Percentiles rank a stretch among this genome's conserved stretches.
phyloP scores from a whole-genome alignment of 2,329 filamentous ascomycete genomes.

The Eurotiales sp. region DNA sequence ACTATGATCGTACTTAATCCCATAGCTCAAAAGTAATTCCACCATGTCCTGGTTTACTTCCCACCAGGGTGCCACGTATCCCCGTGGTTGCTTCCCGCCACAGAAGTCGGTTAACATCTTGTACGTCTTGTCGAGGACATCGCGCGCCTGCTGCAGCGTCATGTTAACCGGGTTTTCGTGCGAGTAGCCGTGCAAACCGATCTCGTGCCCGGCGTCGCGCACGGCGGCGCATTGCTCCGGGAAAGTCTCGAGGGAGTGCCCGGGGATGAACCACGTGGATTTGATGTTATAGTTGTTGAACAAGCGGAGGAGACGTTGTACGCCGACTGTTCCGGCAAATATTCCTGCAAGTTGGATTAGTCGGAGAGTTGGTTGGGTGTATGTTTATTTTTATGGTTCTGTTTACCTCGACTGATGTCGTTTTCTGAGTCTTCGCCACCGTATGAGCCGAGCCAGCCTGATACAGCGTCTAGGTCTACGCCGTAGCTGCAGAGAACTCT shows the following conservation, averaged over 20 bases:
- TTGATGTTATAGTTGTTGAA: conserved; percentile 71
- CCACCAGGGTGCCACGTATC: conserved; percentile 73
- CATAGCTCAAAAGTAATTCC: conserved; percentile 40
- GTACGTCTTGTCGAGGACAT: conserved; percentile 74
- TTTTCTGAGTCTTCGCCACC: conserved; percentile 68
- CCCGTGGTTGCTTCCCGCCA: conserved; percentile 65
- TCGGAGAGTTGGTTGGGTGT: background rate
- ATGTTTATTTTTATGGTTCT: background rate
- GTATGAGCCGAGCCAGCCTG: conserved; percentile 72
- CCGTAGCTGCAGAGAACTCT: conserved; percentile 59
- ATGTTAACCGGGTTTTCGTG: conserved; percentile 71
- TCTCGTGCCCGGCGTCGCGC: conserved; percentile 62
- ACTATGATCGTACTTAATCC: conserved; percentile 44
- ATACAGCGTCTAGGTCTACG: conserved; percentile 72
- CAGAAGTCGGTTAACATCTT: conserved; percentile 68
- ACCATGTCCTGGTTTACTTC: conserved; percentile 66
- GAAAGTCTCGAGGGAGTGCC: conserved; percentile 63
- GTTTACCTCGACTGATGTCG: conserved; percentile 65
- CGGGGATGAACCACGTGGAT: conserved; percentile 63
- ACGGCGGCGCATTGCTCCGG: conserved; percentile 62
- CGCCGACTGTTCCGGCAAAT: conserved; percentile 66
- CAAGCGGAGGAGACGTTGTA: conserved; percentile 63
- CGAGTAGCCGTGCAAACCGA: conserved; percentile 66
- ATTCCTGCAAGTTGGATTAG: conserved; percentile 41
- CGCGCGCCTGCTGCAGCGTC: conserved; percentile 70